Percentiles rank a stretch among this genome's conserved stretches.
phyloP scores from a whole-genome alignment of 495 filamentous ascomycete genomes.

The Xylaria longipes region DNA sequence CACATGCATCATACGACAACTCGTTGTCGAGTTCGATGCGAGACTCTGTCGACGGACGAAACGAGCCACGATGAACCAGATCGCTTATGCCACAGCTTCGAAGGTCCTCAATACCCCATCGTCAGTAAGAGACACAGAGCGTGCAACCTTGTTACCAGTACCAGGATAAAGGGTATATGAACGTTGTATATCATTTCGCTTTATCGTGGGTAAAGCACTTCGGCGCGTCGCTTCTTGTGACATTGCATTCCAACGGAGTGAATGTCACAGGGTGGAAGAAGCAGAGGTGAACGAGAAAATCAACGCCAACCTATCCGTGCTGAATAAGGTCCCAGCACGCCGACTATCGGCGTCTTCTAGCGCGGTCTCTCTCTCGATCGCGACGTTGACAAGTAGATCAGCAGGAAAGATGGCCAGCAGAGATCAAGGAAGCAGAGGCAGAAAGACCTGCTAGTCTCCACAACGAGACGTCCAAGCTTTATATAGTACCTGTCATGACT shows the following conservation, averaged over 20 bases:
- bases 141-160: not conserved
- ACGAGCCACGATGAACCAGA: not conserved
- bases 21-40: not conserved
- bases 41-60: not conserved
- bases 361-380: not conserved
- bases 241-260: not conserved
- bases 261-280: not conserved
- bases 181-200: not conserved
- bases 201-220: not conserved
- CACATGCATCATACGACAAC: not conserved
- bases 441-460: not conserved
- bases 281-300: not conserved
- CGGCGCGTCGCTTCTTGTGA: not conserved
- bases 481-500: not conserved
- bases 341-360: not conserved
- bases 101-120: not conserved
- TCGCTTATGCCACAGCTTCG: not conserved
- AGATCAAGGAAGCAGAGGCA: not conserved
- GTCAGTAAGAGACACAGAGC: not conserved
- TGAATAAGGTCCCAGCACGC: not conserved
- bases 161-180: not conserved
- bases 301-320: not conserved
- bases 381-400: not conserved
- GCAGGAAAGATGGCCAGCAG: not conserved
- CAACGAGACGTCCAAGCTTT: not conserved